phyloP scores from a whole-genome alignment of 2,329 filamentous ascomycete species.

The Botrytis byssoidea region DNA sequence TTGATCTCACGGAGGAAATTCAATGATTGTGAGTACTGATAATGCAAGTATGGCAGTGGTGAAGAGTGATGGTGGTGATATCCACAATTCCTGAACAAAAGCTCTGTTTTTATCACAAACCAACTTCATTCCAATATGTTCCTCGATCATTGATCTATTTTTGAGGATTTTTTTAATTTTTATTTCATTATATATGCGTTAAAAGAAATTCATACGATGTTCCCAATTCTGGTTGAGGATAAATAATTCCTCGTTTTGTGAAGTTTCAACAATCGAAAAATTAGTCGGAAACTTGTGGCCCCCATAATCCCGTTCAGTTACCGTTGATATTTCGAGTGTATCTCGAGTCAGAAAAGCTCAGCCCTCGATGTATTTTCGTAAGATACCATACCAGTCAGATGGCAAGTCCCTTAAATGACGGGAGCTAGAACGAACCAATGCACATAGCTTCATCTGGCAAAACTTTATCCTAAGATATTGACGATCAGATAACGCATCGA shows the following conservation, averaged over 20 bases:
- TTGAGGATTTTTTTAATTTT: not conserved
- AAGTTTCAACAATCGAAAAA: not conserved
- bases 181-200: not conserved
- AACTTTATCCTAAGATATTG: not conserved
- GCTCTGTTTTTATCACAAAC: not conserved
- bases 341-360: conserved; percentile 1
- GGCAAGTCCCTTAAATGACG: not conserved
- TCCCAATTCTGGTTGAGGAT: not conserved
- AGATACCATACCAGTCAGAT: not conserved
- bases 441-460: not conserved
- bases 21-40: not conserved
- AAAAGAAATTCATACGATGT: not conserved
- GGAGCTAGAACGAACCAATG: not conserved
- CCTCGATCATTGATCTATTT: not conserved
- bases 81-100: not conserved
- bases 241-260: not conserved
- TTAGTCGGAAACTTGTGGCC: not conserved
- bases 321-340: not conserved
- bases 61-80: not conserved
- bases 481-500: conserved; percentile 5
- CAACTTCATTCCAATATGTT: no score
- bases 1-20: not conserved
- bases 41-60: not conserved
- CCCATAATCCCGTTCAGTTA: not conserved
- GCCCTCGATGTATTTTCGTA: not conserved